Percentiles rank a stretch among this genome's conserved stretches.
Conservation (phyloP, 202 grass and related monocot species). For the Carex arenaria region DNA sequence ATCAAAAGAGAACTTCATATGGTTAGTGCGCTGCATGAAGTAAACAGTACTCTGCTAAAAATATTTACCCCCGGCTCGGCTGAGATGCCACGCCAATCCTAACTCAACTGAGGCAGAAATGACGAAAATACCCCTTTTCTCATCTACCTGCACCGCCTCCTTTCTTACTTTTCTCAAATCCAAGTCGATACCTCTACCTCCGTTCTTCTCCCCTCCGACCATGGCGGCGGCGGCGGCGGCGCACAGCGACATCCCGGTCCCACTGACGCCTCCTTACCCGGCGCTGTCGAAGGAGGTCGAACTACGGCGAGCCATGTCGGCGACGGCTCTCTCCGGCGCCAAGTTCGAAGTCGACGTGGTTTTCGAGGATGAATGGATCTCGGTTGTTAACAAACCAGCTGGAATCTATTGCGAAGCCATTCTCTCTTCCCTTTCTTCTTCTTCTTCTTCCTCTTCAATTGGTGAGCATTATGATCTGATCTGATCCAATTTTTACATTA, state of each 20-base stretch:
- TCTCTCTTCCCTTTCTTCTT: slow-evolving; percentile 45
- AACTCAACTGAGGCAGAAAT: not conserved
- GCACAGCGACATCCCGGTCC: slow-evolving; percentile 33
- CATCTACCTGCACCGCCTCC: slow-evolving; percentile 4
- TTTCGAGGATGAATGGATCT: slow-evolving; percentile 82
- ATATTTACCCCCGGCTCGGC: too few species aligned
- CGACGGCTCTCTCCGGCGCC: slow-evolving; percentile 42
- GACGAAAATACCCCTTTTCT: slow-evolving; percentile 38
- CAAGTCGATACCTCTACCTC: not conserved
- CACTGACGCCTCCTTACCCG: slow-evolving; percentile 75
- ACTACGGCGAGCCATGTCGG: slow-evolving; percentile 78
- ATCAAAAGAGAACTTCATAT: too few species aligned
- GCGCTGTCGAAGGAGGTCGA: slow-evolving; percentile 74
- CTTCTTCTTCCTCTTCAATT: slow-evolving; percentile 5
- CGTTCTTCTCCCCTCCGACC: not conserved
- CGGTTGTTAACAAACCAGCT: slow-evolving; percentile 63
- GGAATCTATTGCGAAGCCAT: slow-evolving; percentile 81
- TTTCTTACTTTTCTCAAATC: not conserved
- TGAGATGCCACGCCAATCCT: not conserved
- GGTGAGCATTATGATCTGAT: not conserved
- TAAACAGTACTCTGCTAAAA: too few species aligned
- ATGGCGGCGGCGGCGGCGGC: not conserved
- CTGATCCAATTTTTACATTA: not conserved
- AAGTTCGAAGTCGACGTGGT: slow-evolving; percentile 26
- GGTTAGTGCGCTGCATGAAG: too few species aligned